A percentile compares a stretch with the other conserved stretches of the same genome.
Conservation (phyloP, 441 rosid genomes). For the Brassica balearica region DNA sequence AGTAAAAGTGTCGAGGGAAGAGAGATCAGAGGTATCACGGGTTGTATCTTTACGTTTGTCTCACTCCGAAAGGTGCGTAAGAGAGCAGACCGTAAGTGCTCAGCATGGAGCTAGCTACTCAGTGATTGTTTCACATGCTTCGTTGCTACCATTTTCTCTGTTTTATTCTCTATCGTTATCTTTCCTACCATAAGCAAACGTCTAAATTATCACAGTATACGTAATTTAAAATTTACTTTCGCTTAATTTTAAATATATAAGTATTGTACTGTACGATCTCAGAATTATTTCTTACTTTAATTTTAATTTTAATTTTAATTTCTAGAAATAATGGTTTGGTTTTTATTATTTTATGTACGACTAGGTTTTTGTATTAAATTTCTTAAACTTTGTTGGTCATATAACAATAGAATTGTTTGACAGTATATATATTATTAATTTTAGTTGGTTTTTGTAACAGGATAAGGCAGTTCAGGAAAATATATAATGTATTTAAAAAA, state of each 20-base stretch:
- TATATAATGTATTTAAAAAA: too few species aligned
- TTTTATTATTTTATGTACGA: too few species aligned
- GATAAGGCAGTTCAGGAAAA: too few species aligned
- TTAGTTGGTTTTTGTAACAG: too few species aligned
- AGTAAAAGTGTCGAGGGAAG: slow-evolving; percentile 10
- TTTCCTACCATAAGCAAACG: slow-evolving; percentile 8
- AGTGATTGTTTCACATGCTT: slow-evolving; percentile 37
- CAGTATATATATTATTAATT: too few species aligned
- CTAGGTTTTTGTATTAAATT: too few species aligned
- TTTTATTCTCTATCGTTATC: slow-evolving; percentile 37
- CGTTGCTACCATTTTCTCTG: slow-evolving; percentile 19
- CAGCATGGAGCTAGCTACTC: background rate
- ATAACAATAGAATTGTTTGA: too few species aligned
- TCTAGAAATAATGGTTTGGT: background rate
- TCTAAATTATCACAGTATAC: background rate
- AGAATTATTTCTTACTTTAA: background rate
- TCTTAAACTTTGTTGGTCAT: too few species aligned
- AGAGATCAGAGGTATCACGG: slow-evolving; percentile 34
- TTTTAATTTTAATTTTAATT: background rate
- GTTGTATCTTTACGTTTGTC: slow-evolving; percentile 39
- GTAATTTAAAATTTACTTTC: background rate
- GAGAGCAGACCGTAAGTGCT: slow-evolving; percentile 37
- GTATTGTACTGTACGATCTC: background rate
- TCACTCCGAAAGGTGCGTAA: slow-evolving; percentile 40
- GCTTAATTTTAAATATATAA: background rate